Conservation (phyloP, 1,284 basidiomycete species). For the Puccinia horiana region DNA sequence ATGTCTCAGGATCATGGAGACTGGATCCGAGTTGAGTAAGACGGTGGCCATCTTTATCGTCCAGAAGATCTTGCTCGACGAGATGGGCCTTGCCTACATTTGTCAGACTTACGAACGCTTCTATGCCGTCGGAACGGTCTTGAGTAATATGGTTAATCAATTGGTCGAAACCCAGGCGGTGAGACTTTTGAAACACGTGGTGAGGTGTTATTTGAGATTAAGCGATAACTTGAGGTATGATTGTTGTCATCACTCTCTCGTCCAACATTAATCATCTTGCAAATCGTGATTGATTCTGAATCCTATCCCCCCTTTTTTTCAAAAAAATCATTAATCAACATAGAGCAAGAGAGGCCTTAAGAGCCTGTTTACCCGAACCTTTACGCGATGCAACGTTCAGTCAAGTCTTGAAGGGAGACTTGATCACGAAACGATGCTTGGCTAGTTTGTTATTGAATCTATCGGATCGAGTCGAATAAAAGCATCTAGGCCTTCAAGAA, state of each 20-base stretch:
- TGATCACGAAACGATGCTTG: constrained; percentile 94
- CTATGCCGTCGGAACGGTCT: constrained; percentile 96
- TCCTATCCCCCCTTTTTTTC: neutral
- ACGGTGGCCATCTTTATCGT: constrained; percentile 99
- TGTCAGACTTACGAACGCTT: constrained; percentile 99
- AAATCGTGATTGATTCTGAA: neutral
- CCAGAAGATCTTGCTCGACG: constrained; percentile 97
- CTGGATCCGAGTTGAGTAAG: constrained; percentile 97
- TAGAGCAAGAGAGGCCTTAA: constrained; percentile 90
- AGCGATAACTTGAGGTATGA: constrained; percentile 89
- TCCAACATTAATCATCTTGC: neutral
- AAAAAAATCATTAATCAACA: constrained; percentile 41
- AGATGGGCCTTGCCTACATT: constrained; percentile 96
- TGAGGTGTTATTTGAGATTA: constrained; percentile 91
- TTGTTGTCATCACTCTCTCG: neutral
- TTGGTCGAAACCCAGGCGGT: constrained; percentile 97
- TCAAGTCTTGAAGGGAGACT: constrained; percentile 70
- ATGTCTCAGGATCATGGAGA: constrained; percentile 99
- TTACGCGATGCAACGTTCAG: constrained; percentile 92
- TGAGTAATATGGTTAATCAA: constrained; percentile 98
- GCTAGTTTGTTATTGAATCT: constrained; percentile 92
- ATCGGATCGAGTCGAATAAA: constrained; percentile 61
- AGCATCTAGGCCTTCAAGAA: too few relatives aligned
- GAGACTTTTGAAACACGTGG: constrained; percentile 93
- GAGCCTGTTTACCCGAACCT: constrained; percentile 95